These are phyloP conservation scores for Aureobasidium subglaciale DNA, from an alignment of 2,329 filamentous ascomycete genomes.

Conservation along the genomic window DNA sequence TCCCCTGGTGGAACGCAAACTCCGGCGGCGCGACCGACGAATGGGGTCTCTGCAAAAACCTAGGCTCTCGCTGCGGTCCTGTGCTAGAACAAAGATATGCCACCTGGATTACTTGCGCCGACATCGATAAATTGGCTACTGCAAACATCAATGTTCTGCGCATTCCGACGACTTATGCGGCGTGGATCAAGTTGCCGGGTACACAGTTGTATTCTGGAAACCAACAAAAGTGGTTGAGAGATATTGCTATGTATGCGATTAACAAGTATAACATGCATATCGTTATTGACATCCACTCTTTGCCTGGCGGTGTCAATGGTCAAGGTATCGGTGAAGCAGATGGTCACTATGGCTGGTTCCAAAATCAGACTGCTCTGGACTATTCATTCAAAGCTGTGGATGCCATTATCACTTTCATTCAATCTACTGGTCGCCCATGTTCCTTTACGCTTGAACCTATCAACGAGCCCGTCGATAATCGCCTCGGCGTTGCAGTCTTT, in stretches of 20 bases:
- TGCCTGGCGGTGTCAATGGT: neutral
- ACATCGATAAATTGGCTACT: neutral
- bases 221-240: neutral
- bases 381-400: neutral
- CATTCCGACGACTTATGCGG: conserved; percentile 16
- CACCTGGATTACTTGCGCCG: neutral
- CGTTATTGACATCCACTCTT: neutral
- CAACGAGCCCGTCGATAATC: neutral
- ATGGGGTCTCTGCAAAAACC: neutral
- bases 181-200: neutral
- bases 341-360: neutral
- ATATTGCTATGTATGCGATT: neutral
- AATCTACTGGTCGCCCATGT: neutral
- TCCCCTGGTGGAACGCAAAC: conserved; percentile 20
- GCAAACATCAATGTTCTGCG: neutral
- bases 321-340: neutral
- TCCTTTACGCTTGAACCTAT: neutral
- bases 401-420: neutral
- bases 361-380: neutral
- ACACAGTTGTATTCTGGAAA: neutral
- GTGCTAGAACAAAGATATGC: neutral
- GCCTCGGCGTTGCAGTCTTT: neutral
- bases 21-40: conserved; percentile 17
- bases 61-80: neutral
- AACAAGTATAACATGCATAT: neutral